phyloP scores from a whole-genome alignment of 345 rosid species.

The Populus pruinosa region DNA sequence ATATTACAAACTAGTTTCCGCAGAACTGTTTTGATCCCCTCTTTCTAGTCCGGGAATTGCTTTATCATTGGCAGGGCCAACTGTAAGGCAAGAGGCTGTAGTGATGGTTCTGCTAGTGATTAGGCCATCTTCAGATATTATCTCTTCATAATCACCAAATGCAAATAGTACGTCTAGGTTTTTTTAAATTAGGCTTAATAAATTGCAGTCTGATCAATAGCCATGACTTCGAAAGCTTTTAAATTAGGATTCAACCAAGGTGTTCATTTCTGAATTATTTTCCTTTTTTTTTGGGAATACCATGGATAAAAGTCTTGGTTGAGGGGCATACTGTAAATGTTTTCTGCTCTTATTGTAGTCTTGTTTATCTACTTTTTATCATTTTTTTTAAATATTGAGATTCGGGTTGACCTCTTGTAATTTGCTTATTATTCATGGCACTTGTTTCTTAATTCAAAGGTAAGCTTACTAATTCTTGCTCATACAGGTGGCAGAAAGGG shows the following conservation, averaged over 20 bases:
- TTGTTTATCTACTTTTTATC: background rate
- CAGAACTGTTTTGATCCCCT: background rate
- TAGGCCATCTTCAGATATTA: background rate
- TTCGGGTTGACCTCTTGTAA: background rate
- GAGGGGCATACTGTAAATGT: background rate
- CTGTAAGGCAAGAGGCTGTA: background rate
- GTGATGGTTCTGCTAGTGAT: background rate
- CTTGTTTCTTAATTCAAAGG: background rate
- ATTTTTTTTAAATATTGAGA: background rate
- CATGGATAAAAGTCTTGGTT: background rate
- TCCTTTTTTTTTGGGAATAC: background rate
- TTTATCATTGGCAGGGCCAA: background rate
- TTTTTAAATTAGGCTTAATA: no score
- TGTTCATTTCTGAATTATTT: background rate
- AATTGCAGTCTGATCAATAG: background rate
- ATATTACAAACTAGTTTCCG: background rate
- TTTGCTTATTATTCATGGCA: background rate
- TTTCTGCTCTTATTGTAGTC: background rate
- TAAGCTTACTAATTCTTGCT: slow-evolving; percentile 1
- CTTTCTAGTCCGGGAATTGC: no score
- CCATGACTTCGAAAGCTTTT: background rate
- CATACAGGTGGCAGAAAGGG: slow-evolving; percentile 72
- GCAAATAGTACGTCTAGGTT: background rate
- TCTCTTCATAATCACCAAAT: background rate
- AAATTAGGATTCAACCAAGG: background rate